Base-by-base conservation (phyloP, 139 green algal genomes). In the Haematococcus lacustris region DNA sequence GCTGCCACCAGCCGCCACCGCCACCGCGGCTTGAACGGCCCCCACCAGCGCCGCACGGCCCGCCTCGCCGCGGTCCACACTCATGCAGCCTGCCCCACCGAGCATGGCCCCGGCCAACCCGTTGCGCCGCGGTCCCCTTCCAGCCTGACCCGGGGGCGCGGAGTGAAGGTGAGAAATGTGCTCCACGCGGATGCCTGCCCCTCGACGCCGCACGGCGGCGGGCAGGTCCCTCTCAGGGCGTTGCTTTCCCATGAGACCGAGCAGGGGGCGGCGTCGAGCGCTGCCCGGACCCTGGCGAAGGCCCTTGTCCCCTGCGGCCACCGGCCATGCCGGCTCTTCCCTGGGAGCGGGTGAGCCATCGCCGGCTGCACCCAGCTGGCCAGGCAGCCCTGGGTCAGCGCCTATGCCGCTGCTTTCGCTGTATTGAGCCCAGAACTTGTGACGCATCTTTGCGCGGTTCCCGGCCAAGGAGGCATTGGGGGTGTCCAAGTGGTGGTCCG, bases 401-500 rank as follows among this genome's bases (percentile, higher is more conserved):
- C 32, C 9, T 26, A 32, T 21, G 23, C 33, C 21, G 39, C 38
- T 66, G 3, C 51, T 33, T 41, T 25, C 53, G 38, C 57, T 33
- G 71, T 77, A 77, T 30, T 66, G 43, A 7, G 62, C 41, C 71
- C 71, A 77, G 71, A 77, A 77, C 21, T 43, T 62, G 63, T 77
- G 71, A 41, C 71, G 41, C 71, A 77, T 77, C 47, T 77, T 77
- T n/a, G 71, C 71, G 17, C 71, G 39, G 47, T 77, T 77, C 3
- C 71, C 71, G 1, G 38, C 63, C 21, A 77, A 40, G 9, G 43
- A 51, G 2, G 71, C 71, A 33, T 77, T 77, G 47, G 71, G 71
- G 4, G 71, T 77, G 13, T 25, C 68, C 3, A 17, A 37, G 13
- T 66, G n/a, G n/a, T n/a, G n/a, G n/a, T n/a, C n/a, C n/a, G n/a